These are phyloP conservation scores for Hanseniaspora singularis DNA, from an alignment of 805 yeast species.

Conservation along the genomic window DNA sequence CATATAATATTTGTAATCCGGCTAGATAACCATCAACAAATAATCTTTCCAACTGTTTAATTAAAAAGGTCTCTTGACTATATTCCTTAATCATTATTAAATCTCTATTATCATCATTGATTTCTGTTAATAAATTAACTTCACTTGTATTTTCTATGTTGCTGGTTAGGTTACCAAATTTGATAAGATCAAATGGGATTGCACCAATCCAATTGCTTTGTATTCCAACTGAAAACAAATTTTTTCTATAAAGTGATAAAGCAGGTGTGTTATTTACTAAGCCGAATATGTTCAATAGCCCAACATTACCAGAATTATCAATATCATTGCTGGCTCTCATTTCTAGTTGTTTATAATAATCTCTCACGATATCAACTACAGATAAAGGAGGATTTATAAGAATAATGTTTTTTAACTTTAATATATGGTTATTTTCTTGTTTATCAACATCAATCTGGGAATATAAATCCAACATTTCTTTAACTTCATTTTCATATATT, in stretches of 20 bases:
- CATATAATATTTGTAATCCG: neutral
- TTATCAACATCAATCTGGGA: neutral
- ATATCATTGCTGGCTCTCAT: no score
- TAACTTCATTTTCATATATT: neutral
- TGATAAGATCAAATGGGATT: neutral
- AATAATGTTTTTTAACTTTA: constrained; percentile 3
- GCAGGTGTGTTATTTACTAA: neutral
- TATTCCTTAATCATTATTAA: neutral
- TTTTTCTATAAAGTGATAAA: neutral
- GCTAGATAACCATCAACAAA: constrained; percentile 3
- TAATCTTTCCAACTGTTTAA: neutral
- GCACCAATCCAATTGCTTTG: constrained; percentile 4
- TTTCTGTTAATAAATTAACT: neutral
- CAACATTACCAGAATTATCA: neutral
- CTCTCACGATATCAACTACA: neutral
- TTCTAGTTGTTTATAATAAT: neutral
- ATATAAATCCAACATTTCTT: neutral
- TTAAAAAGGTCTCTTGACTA: neutral
- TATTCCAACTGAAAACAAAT: neutral
- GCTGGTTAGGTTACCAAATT: neutral
- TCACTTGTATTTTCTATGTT: neutral
- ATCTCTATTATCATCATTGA: constrained; percentile 10
- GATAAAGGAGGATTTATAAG: constrained; percentile 5
- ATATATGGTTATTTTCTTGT: neutral
- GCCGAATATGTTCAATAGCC: constrained; percentile 3